Percentiles rank a stretch among this genome's conserved stretches.
phyloP scores from a whole-genome alignment of 352 stramenopile species.

The Phytophthora tubulina region DNA sequence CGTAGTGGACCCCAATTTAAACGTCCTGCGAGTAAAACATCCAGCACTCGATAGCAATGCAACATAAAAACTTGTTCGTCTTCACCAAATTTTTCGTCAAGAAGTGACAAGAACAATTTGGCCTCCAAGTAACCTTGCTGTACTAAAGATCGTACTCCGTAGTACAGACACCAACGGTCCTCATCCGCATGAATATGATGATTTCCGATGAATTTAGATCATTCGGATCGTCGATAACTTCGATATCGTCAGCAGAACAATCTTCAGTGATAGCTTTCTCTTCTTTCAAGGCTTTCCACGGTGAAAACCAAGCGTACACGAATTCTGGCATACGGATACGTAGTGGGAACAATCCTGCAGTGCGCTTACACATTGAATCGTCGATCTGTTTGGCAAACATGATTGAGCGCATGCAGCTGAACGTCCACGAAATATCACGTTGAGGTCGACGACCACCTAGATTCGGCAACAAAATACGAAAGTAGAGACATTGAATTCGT shows the following conservation, averaged over 20 bases:
- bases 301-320: conserved; percentile 94
- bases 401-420: conserved; percentile 92
- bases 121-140: conserved; percentile 90
- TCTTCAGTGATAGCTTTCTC: conserved; percentile 61
- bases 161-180: conserved; percentile 94
- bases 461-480: conserved; percentile 92
- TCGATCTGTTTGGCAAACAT: conserved; percentile 90
- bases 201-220: conserved; percentile 39
- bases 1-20: conserved; percentile 76
- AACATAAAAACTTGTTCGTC: conserved; percentile 93
- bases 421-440: conserved; percentile 83
- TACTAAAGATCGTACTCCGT: conserved; percentile 89
- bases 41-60: conserved; percentile 88
- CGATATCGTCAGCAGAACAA: background rate
- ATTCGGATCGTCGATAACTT: conserved; percentile 22
- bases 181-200: conserved; percentile 80
- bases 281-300: conserved; percentile 66
- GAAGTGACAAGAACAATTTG: conserved; percentile 91
- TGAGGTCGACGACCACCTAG: conserved; percentile 83
- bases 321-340: conserved; percentile 94
- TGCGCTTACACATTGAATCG: conserved; percentile 74
- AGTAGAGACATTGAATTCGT: conserved; percentile 88
- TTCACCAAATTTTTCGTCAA: conserved; percentile 94
- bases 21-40: conserved; percentile 67
- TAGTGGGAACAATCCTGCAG: conserved; percentile 51